phyloP scores from a whole-genome alignment of 495 filamentous ascomycete species.

The Schizothecium vesticola region DNA sequence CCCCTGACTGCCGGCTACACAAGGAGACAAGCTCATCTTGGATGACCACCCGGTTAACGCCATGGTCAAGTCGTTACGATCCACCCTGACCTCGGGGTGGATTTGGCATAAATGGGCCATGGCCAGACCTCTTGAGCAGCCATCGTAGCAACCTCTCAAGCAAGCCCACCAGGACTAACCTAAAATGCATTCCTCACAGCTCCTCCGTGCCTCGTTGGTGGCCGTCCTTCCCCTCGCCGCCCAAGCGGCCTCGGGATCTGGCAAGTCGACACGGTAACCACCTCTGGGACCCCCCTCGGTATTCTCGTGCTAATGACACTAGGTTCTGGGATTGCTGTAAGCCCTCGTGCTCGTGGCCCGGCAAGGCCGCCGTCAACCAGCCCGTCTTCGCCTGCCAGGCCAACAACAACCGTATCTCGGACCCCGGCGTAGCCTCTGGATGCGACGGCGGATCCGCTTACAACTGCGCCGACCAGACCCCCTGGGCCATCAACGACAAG shows the following conservation, averaged over 20 bases:
- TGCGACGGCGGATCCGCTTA: conserved; percentile 45
- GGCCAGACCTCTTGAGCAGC: background rate
- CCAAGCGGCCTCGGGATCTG: conserved; percentile 20
- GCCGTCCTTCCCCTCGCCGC: conserved; percentile 21
- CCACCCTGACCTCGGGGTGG: background rate
- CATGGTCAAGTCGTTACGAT: background rate
- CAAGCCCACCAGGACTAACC: background rate
- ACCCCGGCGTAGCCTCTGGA: conserved; percentile 25
- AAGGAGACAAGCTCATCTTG: background rate
- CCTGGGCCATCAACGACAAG: conserved; percentile 48
- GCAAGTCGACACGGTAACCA: conserved; percentile 12
- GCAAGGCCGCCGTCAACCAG: conserved; percentile 45
- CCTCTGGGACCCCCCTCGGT: too few species aligned
- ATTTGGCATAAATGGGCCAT: background rate
- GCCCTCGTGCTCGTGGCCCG: conserved; percentile 52
- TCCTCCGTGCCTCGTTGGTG: conserved; percentile 19
- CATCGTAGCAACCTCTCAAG: background rate
- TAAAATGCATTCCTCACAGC: conserved; percentile 21
- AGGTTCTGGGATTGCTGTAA: conserved; percentile 59
- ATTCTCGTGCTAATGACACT: background rate
- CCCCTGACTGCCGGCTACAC: background rate
- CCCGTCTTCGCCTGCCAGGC: conserved; percentile 48
- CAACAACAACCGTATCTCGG: conserved; percentile 40
- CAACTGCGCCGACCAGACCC: conserved; percentile 49
- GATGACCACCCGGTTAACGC: background rate